Percentiles rank a stretch among this genome's conserved stretches.
phyloP scores from a whole-genome alignment of 441 rosid genomes.

The Geranium incanum region DNA sequence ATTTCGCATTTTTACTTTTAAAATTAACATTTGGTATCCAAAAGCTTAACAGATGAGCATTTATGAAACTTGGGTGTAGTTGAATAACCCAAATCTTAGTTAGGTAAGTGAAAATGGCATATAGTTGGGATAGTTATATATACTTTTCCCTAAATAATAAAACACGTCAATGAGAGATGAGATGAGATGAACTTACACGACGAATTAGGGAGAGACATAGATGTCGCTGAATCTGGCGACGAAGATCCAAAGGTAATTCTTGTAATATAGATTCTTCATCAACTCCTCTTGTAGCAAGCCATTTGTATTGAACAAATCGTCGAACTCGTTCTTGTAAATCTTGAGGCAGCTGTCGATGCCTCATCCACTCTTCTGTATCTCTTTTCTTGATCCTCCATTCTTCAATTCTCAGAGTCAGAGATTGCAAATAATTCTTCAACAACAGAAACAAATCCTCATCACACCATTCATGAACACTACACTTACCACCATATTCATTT shows the following conservation, averaged over 20 bases:
- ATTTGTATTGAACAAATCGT: conserved; percentile 73
- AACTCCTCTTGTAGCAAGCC: conserved; percentile 91
- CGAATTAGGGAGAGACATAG: conserved; percentile 83
- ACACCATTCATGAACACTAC: too few relatives aligned
- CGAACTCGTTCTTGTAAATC: conserved; percentile 58
- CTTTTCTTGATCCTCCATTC: conserved; percentile 89
- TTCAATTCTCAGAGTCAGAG: conserved; percentile 77
- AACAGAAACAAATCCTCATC: conserved; percentile 14
- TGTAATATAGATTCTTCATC: conserved; percentile 66
- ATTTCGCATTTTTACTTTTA: too few relatives aligned
- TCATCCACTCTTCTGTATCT: conserved; percentile 97
- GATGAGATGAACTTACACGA: conserved; percentile 51
- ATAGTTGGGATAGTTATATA: too few relatives aligned
- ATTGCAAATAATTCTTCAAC: conserved; percentile 76
- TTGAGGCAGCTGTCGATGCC: conserved; percentile 86
- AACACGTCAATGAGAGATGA: too few relatives aligned
- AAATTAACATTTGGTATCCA: too few relatives aligned
- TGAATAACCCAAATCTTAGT: too few relatives aligned
- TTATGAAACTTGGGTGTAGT: too few relatives aligned
- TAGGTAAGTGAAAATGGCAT: too few relatives aligned
- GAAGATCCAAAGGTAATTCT: conserved; percentile 77
- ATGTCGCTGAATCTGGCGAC: conserved; percentile 76
- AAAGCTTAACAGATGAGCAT: too few relatives aligned
- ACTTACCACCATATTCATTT: too few relatives aligned
- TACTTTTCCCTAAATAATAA: too few relatives aligned